Evolutionary conservation across 2,329 filamentous ascomycete species (phyloP).

Genomic region (Ophiostoma sp.): DNA sequence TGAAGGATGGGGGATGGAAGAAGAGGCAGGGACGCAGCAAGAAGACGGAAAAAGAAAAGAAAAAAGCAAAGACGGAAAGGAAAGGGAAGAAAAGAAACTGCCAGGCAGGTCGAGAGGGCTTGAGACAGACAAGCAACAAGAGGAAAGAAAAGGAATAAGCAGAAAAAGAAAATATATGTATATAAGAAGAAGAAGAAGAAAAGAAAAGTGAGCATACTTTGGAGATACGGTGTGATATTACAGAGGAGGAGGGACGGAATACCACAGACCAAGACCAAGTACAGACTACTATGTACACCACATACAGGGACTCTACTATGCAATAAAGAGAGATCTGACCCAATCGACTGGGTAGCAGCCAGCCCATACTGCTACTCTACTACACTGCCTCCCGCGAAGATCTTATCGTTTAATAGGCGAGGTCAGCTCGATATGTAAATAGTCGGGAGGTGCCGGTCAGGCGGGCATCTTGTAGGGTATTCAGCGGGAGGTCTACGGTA

Average conservation of each 20-base stretch:
- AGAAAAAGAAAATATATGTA: background rate
- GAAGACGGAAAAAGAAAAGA: background rate
- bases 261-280: background rate
- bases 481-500: too few relatives aligned
- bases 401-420: slow-evolving; percentile 11
- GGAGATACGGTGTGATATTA: background rate
- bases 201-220: background rate
- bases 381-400: slow-evolving; percentile 11
- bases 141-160: background rate
- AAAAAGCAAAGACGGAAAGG: background rate
- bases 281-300: background rate
- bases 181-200: background rate
- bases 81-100: background rate
- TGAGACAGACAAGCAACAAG: background rate
- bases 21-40: background rate
- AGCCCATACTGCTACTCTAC: slow-evolving; percentile 11
- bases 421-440: slow-evolving; percentile 7
- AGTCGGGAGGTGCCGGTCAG: background rate
- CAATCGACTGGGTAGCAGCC: slow-evolving; percentile 11
- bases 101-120: background rate
- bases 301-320: background rate
- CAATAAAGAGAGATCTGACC: slow-evolving; percentile 11
- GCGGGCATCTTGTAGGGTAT: too few relatives aligned
- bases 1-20: background rate
- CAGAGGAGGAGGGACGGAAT: background rate